Percentiles rank a stretch among this genome's conserved stretches.
These are phyloP conservation scores for Lichtheimia corymbifera DNA, from an alignment of 371 early-diverging fungal species.

Conservation along the genomic window DNA sequence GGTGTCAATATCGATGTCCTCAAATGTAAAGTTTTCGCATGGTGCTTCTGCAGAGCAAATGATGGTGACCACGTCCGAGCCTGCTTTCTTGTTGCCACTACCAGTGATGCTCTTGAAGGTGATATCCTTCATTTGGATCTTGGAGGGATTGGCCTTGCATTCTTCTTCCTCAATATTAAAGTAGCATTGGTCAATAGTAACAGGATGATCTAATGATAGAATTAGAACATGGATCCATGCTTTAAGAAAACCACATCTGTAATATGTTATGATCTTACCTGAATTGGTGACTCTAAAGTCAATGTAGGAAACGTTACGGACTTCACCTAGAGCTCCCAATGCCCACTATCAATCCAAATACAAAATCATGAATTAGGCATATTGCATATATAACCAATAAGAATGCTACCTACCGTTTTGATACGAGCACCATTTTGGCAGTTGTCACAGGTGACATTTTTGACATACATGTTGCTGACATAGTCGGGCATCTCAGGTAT, in stretches of 20 bases:
- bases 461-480: slow-evolving; percentile 18
- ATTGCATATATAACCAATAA: neutral
- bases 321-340: slow-evolving; percentile 12
- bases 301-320: slow-evolving; percentile 20
- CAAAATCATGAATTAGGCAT: neutral
- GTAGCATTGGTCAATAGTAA: slow-evolving; percentile 22
- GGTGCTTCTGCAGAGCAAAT: slow-evolving; percentile 22
- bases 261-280: neutral
- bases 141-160: slow-evolving; percentile 12
- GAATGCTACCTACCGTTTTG: slow-evolving; percentile 14
- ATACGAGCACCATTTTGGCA: slow-evolving; percentile 25
- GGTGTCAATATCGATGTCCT: slow-evolving; percentile 7
- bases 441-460: slow-evolving; percentile 21
- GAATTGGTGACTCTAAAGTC: slow-evolving; percentile 20
- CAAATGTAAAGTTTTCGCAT: slow-evolving; percentile 12
- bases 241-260: too few species aligned
- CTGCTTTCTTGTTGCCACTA: slow-evolving; percentile 15
- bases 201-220: slow-evolving; percentile 10
- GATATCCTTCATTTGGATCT: slow-evolving; percentile 14
- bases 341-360: slow-evolving; percentile 11
- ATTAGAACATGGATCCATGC: neutral
- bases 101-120: slow-evolving; percentile 19
- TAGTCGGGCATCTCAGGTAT: slow-evolving; percentile 16
- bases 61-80: slow-evolving; percentile 11
- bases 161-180: slow-evolving; percentile 9